Percentiles rank a stretch among this genome's conserved stretches.
Conservation (phyloP, 148 eudicot genomes). For the Oxyria digyna region DNA sequence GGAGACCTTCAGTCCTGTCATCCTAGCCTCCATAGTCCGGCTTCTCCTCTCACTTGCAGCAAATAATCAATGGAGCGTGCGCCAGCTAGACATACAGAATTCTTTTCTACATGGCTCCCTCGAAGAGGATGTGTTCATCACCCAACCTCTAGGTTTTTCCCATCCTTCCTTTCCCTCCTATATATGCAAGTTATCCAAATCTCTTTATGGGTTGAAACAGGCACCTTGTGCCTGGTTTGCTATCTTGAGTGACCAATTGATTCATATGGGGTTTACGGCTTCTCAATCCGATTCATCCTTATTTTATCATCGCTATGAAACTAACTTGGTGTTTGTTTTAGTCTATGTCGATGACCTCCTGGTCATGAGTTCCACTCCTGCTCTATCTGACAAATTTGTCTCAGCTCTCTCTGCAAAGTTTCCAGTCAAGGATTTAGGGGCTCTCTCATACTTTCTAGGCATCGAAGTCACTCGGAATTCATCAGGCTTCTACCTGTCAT, state of each 20-base stretch:
- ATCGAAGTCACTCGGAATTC: too few species aligned
- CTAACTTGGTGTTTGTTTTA: background rate
- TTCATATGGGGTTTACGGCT: background rate
- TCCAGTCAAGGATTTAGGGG: background rate
- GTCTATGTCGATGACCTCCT: background rate
- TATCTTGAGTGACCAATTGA: background rate
- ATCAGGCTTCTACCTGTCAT: too few species aligned
- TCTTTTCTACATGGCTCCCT: background rate
- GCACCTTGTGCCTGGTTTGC: background rate
- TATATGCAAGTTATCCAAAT: background rate
- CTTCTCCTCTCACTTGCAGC: background rate
- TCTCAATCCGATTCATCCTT: background rate
- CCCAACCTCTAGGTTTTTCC: background rate
- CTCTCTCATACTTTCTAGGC: too few species aligned
- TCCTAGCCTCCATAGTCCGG: background rate
- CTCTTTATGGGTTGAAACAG: conserved; percentile 1
- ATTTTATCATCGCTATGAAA: background rate
- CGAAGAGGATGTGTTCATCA: background rate
- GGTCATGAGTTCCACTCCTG: background rate
- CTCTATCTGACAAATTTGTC: too few species aligned
- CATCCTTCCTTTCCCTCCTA: background rate
- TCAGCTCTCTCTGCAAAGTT: background rate
- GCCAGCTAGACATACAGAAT: background rate
- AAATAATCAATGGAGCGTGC: background rate
- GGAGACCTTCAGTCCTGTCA: background rate